Base-by-base conservation (phyloP, 148 eudicot genomes). In the Amaranthus palmeri region DNA sequence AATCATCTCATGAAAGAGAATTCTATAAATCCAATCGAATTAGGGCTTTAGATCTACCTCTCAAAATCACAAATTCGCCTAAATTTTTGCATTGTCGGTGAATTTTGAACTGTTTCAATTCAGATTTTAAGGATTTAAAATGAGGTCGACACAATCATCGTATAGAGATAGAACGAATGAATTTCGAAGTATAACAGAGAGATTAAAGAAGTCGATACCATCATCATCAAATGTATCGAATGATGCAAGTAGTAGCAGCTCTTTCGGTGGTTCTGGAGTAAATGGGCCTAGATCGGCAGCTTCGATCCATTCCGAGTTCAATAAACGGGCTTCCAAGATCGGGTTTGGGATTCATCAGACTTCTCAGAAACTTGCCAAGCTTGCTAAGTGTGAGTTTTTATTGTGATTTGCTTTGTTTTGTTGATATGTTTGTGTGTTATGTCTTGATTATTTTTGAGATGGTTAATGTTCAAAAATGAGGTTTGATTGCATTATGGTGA, bases 291-390 rank as follows among this genome's bases (percentile, higher is more conserved):
- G 88, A 80, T 82, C 91, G 52, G 84, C 80, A 25, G 78, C 71
- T 61, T 72, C 87, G 45, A 83, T 82, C 54, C 90, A 83, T 53
- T 86, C 96, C 67, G 96, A 90, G 76, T 91, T 91, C 72, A 89
- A 85, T 50, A 76, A 81, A 71, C 81, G 92, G 72, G 97, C 93
- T 4, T 86, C 93, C 3, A 87, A 85, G 67, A 89, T 91, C 56
- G 93, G 92, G 72, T 79, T 80, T 13, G 93, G 83, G 15, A 91
- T 91, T 48, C 93, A 91, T 50, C 97, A 89, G 74, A 87, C 93
- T 47, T 87, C 92, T 10, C 93, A 91, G 90, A 89, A 89, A 76
- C 93, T 91, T 6, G 65, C 90, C 4, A 91, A 87, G 82, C 92
- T 91, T 14, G 90, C 97, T 1, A 86, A 87, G 83, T 84, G 96